Conservation (phyloP, 2,329 filamentous ascomycete species). For the Pseudogymnoascus sp. region DNA sequence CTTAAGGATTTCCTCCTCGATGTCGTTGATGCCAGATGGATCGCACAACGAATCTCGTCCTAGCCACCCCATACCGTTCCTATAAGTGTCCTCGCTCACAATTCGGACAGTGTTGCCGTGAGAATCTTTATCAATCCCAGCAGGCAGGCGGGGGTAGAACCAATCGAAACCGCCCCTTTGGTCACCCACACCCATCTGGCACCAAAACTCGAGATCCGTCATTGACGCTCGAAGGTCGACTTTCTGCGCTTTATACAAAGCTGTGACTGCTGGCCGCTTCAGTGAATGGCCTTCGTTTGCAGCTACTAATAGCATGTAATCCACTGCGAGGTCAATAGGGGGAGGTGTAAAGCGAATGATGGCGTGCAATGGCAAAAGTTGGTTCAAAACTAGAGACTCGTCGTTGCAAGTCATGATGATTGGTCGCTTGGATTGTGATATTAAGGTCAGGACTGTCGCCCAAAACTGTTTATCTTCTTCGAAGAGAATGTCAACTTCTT, state of each 20-base stretch:
- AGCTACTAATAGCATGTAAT: conserved; percentile 74
- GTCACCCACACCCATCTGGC: conserved; percentile 89
- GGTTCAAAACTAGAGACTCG: conserved; percentile 69
- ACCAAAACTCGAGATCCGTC: conserved; percentile 88
- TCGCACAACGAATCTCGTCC: conserved; percentile 48
- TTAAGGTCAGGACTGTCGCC: conserved; percentile 68
- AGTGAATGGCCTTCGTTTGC: conserved; percentile 85
- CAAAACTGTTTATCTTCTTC: conserved; percentile 96
- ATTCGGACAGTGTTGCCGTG: conserved; percentile 64
- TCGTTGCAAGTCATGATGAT: conserved; percentile 95
- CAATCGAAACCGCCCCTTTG: conserved; percentile 81
- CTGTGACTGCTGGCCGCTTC: conserved; percentile 53
- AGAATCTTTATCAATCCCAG: conserved; percentile 58
- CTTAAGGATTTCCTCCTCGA: conserved; percentile 53
- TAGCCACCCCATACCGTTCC: conserved; percentile 68
- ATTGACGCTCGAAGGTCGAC: conserved; percentile 74
- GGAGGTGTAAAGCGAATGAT: conserved; percentile 69
- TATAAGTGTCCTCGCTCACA: conserved; percentile 72
- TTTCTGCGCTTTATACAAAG: conserved; percentile 60
- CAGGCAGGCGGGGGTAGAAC: conserved; percentile 73
- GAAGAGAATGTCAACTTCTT: conserved; percentile 89
- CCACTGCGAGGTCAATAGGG: conserved; percentile 58
- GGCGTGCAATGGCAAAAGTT: conserved; percentile 69
- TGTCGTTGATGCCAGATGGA: conserved; percentile 31
- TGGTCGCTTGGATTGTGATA: conserved; percentile 76